Base-by-base conservation (phyloP, 2,329 filamentous ascomycete species). In the Colletotrichum sp. region DNA sequence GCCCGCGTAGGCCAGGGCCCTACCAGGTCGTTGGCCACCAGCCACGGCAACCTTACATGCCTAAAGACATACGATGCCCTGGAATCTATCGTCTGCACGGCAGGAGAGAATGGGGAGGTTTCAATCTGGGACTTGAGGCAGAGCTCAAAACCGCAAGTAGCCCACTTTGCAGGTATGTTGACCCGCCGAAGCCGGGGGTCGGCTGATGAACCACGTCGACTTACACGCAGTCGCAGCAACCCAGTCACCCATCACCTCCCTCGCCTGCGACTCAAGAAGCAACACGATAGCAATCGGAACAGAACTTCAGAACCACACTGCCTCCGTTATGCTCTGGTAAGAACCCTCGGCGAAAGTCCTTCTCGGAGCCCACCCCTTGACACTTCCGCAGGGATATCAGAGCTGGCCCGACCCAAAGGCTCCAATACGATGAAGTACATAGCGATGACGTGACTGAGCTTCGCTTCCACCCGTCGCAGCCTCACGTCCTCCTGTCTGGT, bases 261-360 rank as follows among this genome's bases (percentile, higher is more conserved):
- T 96, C 64, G 93, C 93, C 2, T 92, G 92, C 78, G 90, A 89
- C 64, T 83, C 87, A 12, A 81, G 84, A 13, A 89, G 89, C 16
- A 90, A 92, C 79, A 88, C 91, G 5, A 85, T 96, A 22, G 94
- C 93, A 27, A 92, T 92, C 9, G 95, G 95, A 36, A 95, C 94
- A 1, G 95, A 96, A 80, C 87, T 95, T 49, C 90, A 91, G 55
- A 90, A 93, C 79, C 89, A 92, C 82, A 88, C 90, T 73, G 90
- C 92, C 19, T 90, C 90, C 8, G 90, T 94, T 63, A 81, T 90
- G 55, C 85, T 93, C 78, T 94, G 92, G 92, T 92, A 83, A 76
- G 85, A 77, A 6, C n/a, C 22, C 52, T 29, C 32, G 19, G 15
- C 27, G 32, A 12, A 25, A 36, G 8, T 11, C 32, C 27, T 19